Evolutionary conservation across 2,329 filamentous ascomycete genomes (phyloP), one percentile per base, ranked within the genome.

Genomic region (Botryosphaeria dothidea): DNA sequence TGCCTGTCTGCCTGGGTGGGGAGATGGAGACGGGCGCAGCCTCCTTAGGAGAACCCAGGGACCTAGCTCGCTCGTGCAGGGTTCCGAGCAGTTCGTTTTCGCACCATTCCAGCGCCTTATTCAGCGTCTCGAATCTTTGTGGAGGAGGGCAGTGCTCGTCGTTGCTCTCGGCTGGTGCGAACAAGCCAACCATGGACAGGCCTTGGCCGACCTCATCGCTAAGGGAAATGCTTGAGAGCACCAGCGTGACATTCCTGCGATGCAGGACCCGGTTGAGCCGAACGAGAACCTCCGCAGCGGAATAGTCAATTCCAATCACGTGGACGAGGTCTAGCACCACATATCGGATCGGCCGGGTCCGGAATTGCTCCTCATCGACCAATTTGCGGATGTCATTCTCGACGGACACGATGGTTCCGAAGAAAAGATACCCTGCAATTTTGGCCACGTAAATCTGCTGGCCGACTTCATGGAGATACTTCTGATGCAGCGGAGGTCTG

Each of bases 371-470:
- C 31, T 96, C 92, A 29, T 93, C 89, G 52, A 98, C 89, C 34
- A 98, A 81, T 3, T 84, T 87, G 23, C 93, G 87, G 67, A 98
- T 93, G 68, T 90, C 90, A 68, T 92, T 91, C 77, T 99, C 95
- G 0, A 99, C 94, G 54, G 92, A 92, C 62, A 97, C 94, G 69
- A 99, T 97, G 2, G 93, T 98, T 17, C 95, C 95, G 70, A 99
- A 99, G 82, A 99, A 99, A n/a, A 99, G 86, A 73, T 94, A 98
- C 0, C 95, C 94, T 0, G 91, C 90, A 17, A 99, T 85, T 77
- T 98, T 98, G 72, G 96, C 90, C 57, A 98, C 89, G 66, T 92
- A 90, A 36, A 96, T 95, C 75, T 99, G 95, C 34, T 87, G 86
- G 3, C 94, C 93, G 17, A 95, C 93, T 69, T 94, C 86, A 67